These are phyloP conservation scores for Populus pruinosa DNA, from an alignment of 345 rosid species.

Conservation along the genomic window DNA sequence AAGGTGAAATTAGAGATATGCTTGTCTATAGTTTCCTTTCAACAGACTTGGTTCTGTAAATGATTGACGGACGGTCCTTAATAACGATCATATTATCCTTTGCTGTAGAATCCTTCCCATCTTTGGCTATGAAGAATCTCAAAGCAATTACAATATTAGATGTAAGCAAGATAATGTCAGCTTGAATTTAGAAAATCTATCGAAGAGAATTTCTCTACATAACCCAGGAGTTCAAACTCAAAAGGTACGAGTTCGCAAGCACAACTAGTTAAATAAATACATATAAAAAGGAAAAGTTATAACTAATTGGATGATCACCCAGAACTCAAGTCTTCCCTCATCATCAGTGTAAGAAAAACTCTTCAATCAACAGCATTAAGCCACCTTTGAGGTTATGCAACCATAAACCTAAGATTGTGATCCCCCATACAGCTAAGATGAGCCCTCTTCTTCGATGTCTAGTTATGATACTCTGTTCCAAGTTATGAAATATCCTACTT, in stretches of 20 bases:
- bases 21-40: slow-evolving; percentile 37
- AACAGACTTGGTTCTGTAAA: slow-evolving; percentile 22
- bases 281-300: neutral
- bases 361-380: neutral
- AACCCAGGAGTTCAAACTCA: neutral
- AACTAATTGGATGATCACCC: neutral
- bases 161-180: no score
- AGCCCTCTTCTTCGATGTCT: no score
- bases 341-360: neutral
- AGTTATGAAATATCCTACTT: neutral
- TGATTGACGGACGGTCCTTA: no score
- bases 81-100: no score
- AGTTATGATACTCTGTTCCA: neutral
- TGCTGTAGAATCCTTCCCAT: no score
- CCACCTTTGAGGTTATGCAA: neutral
- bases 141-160: no score
- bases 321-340: neutral
- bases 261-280: neutral
- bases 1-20: slow-evolving; percentile 53
- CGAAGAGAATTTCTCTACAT: neutral
- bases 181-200: no score
- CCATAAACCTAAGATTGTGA: no score
- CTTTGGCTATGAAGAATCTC: no score
- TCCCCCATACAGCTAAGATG: no score
- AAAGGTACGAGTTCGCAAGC: no score